Base-by-base conservation (phyloP, 2,329 filamentous ascomycete species). In the Rhytidhysteron rufulum region DNA sequence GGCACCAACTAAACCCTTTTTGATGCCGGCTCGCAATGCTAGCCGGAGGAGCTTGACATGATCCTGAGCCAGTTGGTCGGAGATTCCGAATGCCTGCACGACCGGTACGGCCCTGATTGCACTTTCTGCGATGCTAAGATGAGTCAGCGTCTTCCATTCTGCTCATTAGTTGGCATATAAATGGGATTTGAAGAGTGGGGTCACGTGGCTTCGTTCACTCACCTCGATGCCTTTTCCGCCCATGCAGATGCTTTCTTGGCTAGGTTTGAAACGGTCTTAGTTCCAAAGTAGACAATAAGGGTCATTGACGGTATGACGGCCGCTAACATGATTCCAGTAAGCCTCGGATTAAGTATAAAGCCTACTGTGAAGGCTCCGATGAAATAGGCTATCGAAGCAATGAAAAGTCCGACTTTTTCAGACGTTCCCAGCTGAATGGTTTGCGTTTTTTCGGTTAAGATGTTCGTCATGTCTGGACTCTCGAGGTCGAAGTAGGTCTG, bases 401-500 rank as follows among this genome's bases (percentile, higher is more conserved):
- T 61, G 50, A 72, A 72, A 17, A 73, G 62, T 25, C 69, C 69
- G 13, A 69, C 67, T 40, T 73, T 73, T 41, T 73, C 70, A 1
- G 69, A 71, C 16, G 67, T 70, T 4, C 70, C 69, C 7, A 69
- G 60, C 41, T 72, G 68, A n/a, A 71, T 69, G 2, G 60, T 63
- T 41, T 71, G 68, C 16, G 67, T 68, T 45, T 70, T 71, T 32
- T 70, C 68, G 6, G 68, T 71, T 5, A 72, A 55, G 19, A 70
- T 60, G 11, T 59, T 62, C 13, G 71, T 69, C 51, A 77, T 69
- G 53, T 77, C 73, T 16, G 73, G 68, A 27, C 71, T 67, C 44
- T 71, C 61, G 10, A 68, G 67, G 42, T 78, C 74, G 44, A 75
- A 73, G 49, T 73, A 78, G 9, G 71, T 62, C 49, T 74, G 71